Percentiles rank a stretch among this genome's conserved stretches.
phyloP scores from a whole-genome alignment of 2,329 filamentous ascomycete species.

The Colletotrichum musicola region DNA sequence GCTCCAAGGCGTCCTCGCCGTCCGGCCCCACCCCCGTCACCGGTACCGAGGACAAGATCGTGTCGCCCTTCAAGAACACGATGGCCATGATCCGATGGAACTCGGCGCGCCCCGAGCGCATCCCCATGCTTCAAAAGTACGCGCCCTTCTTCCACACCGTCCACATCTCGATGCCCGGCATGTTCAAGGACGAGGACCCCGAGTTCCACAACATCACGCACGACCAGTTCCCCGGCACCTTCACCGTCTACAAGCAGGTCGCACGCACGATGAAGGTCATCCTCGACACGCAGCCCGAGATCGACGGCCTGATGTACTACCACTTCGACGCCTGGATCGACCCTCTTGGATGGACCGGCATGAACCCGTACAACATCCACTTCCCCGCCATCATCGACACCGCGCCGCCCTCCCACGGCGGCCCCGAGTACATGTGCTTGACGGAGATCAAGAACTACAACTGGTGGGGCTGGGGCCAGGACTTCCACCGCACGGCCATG shows the following conservation, averaged over 20 bases:
- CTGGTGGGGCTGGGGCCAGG: conserved; percentile 43
- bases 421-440: conserved; percentile 42
- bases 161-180: conserved; percentile 45
- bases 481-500: conserved; percentile 40
- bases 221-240: conserved; percentile 43
- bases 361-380: conserved; percentile 46
- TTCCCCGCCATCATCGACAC: conserved; percentile 42
- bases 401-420: conserved; percentile 38
- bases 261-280: conserved; percentile 47
- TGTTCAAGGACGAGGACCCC: conserved; percentile 36
- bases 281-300: conserved; percentile 45
- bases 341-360: conserved; percentile 44
- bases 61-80: conserved; percentile 47
- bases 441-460: conserved; percentile 40
- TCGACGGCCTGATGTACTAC: conserved; percentile 48
- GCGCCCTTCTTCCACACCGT: conserved; percentile 48
- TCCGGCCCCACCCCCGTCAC: conserved; percentile 24
- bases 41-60: conserved; percentile 31
- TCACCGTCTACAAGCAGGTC: conserved; percentile 43
- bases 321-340: conserved; percentile 52
- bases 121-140: conserved; percentile 46
- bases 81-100: conserved; percentile 48
- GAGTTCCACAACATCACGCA: conserved; percentile 45
- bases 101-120: conserved; percentile 43
- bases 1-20: not conserved